Evolutionary conservation across 139 green algal species (phyloP).

Genomic region (Pycnococcus provasolii): DNA sequence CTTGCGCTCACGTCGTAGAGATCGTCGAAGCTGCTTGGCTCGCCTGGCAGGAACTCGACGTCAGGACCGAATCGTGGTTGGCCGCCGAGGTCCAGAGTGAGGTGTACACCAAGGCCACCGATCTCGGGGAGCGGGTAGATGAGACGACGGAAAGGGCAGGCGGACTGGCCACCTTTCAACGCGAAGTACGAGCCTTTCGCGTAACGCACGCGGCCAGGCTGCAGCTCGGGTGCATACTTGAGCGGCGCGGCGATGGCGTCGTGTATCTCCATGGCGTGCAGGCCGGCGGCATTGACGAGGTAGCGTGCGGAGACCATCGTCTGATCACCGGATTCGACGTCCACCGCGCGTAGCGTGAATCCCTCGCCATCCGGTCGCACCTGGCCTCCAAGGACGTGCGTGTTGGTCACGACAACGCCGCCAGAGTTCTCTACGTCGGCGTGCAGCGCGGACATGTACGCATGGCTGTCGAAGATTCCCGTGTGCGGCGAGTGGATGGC

Average conservation of each 20-base stretch:
- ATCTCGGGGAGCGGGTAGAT: slow-evolving; percentile 73
- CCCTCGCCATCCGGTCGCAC: too few species aligned
- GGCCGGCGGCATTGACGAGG: slow-evolving; percentile 53
- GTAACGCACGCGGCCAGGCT: slow-evolving; percentile 42
- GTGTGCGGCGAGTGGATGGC: slow-evolving; percentile 65
- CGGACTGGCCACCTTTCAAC: background rate
- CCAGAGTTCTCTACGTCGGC: too few species aligned
- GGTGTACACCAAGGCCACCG: slow-evolving; percentile 71
- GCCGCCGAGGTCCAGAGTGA: slow-evolving; percentile 73
- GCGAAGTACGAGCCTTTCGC: slow-evolving; percentile 47
- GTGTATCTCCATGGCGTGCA: slow-evolving; percentile 24
- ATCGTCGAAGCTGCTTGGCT: background rate
- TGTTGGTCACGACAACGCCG: too few species aligned
- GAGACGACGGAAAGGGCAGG: slow-evolving; percentile 52
- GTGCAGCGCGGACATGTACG: background rate
- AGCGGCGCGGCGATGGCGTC: background rate
- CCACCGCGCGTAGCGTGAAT: too few species aligned
- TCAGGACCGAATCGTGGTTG: slow-evolving; percentile 74
- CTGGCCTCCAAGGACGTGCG: too few species aligned
- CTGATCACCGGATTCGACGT: too few species aligned
- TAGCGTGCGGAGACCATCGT: too few species aligned
- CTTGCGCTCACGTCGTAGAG: background rate
- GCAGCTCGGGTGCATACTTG: background rate
- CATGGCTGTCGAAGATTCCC: background rate
- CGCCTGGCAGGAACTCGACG: slow-evolving; percentile 68